Evolutionary conservation across 2,329 filamentous ascomycete species (phyloP).

Genomic region (Xylaria sp.): DNA sequence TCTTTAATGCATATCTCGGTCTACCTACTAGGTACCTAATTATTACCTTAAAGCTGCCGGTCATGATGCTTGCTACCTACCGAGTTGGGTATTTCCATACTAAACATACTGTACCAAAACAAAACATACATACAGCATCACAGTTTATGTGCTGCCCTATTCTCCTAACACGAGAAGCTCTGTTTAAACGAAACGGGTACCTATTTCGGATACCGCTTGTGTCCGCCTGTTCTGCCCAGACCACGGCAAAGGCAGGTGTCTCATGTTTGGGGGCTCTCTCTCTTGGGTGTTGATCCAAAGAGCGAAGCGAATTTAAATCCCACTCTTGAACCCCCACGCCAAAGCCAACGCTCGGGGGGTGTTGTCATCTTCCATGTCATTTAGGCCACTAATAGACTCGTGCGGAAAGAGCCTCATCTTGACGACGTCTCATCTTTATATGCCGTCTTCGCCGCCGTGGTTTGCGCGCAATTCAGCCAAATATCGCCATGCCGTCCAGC

Average conservation of each 20-base stretch:
- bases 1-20: neutral
- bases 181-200: too few species aligned
- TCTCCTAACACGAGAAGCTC: constrained; percentile 7
- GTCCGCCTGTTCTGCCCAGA: too few species aligned
- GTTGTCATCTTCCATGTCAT: constrained; percentile 48
- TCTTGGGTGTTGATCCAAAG: constrained; percentile 16
- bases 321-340: constrained; percentile 48
- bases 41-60: neutral
- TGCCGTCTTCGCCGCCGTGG: constrained; percentile 35
- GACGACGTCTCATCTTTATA: constrained; percentile 45
- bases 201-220: too few species aligned
- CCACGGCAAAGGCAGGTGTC: neutral
- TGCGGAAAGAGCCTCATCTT: constrained; percentile 48
- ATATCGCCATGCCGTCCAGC: constrained; percentile 29
- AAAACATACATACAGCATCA: neutral
- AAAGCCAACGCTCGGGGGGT: constrained; percentile 34
- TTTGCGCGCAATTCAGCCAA: constrained; percentile 36
- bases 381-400: constrained; percentile 48
- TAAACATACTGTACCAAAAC: too few species aligned
- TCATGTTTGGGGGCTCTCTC: neutral
- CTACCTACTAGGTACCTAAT: neutral
- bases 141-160: neutral
- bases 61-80: neutral
- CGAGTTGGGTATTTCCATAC: constrained; percentile 7
- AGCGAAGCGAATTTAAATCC: constrained; percentile 42